Evolutionary conservation across 1,139 yeast genomes (phyloP), one percentile per base, ranked within the genome.

Genomic region (Blastobotrys capitulatus): DNA sequence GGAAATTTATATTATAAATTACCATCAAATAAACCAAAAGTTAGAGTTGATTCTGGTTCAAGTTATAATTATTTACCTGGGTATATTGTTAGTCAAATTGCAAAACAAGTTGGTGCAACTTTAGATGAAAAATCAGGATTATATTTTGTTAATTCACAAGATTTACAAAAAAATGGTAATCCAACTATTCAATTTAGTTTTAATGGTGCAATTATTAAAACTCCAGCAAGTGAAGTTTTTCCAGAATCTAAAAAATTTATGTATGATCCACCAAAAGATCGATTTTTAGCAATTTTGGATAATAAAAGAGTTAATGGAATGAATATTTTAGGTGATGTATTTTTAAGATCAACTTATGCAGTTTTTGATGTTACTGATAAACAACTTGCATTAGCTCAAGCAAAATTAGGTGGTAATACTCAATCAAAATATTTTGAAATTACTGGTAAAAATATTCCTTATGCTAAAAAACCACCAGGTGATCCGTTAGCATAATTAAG

Each of bases 271-370:
- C 31, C 42, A 39, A 27, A 25, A 25, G 42, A 22, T 27, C 18
- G 42, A 19, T 48, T 54, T 27, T 44, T 57, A 20, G 43, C 59
- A 16, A 47, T 55, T 26, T 38, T 53, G 40, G 59, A 67, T 20
- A 59, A 58, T 41, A 38, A 42, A 12, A 55, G 57, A 51, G 27
- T 62, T 16, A 46, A 56, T 50, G 58, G 58, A 7, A 52, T 51
- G 42, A 56, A 53, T 43, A 56, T 57, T 34, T 64, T 87, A 16
- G 96, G 96, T 37, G 95, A 86, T 64, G 77, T 82, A 29, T 81
- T 88, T 66, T 69, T 89, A 58, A 75, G 87, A 53, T 73, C 78
- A 48, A 89, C 86, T 8, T 88, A 88, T 63, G 78, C 82, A 47
- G 95, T 87, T 38, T 87, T 78, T 58, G 89, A 88, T 64, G 68